Evolutionary conservation across 768 basidiomycete species (phyloP).

Genomic region (Lyophyllum atratum): DNA sequence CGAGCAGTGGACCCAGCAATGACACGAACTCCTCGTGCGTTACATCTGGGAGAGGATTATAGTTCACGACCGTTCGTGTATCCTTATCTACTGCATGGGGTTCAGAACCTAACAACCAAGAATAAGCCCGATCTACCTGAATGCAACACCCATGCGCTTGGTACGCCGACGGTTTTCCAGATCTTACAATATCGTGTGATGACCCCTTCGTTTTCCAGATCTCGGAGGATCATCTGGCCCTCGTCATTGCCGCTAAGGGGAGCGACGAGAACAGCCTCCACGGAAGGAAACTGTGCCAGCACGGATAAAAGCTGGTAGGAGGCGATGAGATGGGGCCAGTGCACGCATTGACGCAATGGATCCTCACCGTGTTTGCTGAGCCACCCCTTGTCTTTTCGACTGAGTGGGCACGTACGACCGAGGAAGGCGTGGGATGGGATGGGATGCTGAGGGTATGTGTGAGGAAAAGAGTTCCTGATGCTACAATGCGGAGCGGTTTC

Average conservation of each 20-base stretch:
- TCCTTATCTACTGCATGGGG: conserved; percentile 50
- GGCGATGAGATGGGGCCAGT: conserved; percentile 2
- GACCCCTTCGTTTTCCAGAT: conserved; percentile 68
- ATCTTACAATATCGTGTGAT: conserved; percentile 75
- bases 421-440: conserved; percentile 56
- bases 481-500: conserved; percentile 69
- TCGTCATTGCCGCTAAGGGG: conserved; percentile 75
- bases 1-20: conserved; percentile 76
- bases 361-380: conserved; percentile 57
- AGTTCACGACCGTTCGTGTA: conserved; percentile 74
- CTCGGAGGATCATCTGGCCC: conserved; percentile 59
- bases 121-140: conserved; percentile 45
- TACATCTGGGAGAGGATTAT: conserved; percentile 85
- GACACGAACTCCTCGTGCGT: conserved; percentile 87
- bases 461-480: conserved; percentile 79
- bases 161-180: conserved; percentile 72
- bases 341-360: neutral
- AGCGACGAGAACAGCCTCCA: conserved; percentile 72
- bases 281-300: conserved; percentile 67
- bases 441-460: conserved; percentile 71
- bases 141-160: conserved; percentile 81
- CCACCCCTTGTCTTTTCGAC: conserved; percentile 72
- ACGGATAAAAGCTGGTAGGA: conserved; percentile 56
- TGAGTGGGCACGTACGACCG: conserved; percentile 69
- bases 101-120: neutral